Base-by-base conservation (phyloP, 2,329 filamentous ascomycete genomes). In the Talaromyces albobiverticillius region DNA sequence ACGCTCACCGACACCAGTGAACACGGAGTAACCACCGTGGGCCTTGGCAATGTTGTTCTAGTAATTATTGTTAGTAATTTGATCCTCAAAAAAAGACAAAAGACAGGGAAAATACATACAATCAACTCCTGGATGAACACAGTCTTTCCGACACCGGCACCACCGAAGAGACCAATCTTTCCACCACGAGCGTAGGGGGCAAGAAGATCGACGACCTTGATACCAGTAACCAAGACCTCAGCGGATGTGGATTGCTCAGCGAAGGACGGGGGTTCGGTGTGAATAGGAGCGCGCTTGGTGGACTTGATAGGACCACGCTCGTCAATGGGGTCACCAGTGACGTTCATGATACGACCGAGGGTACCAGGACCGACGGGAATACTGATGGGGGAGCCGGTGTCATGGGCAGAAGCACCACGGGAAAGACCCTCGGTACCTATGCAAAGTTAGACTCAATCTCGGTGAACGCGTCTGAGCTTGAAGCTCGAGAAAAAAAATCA, bases 91-190 rank as follows among this genome's bases (percentile, higher is more conserved):
- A 5, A 23, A 31, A 34, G 55, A 46, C 5, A 50, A 32, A 23
- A 41, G 4, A 23, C 47, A 45, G 57, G 52, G 43, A 23, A 23
- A 34, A 16, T 36, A 72, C 82, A 70, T 79, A 87, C 84, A 83
- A 99, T 99, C 76, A 99, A 82, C 83, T 99, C 94, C 86, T 99
- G 94, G 79, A 99, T 99, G 85, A 97, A 99, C 76, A 99, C 94
- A 77, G 94, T 99, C 89, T 99, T 99, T 80, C 94, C 94, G 84
- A 99, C 94, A 95, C 94, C 94, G 71, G 94, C 94, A 93, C 94
- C 94, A 82, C 94, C 94, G 82, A 99, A 99, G 68, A 99, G 91
- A 90, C 94, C 94, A 85, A 99, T 99, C 89, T 99, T 99, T 87
- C 94, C 94, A 90, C 94, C 94, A 95, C 94, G 94, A 76, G 94